Base-by-base conservation (phyloP, 805 yeast genomes). In the Cyberlindnera mycetangii region DNA sequence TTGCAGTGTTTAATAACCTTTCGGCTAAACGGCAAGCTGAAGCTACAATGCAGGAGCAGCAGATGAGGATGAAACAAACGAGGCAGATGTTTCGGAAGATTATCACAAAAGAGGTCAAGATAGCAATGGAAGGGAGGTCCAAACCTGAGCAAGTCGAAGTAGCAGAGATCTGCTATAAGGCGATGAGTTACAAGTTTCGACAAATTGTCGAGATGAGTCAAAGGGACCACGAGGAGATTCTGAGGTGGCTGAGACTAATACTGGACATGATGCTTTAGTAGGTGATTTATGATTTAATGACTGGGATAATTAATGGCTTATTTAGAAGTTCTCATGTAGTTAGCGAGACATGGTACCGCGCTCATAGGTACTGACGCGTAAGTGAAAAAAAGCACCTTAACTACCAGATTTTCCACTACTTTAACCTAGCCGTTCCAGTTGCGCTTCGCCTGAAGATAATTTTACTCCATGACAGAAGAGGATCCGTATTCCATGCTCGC, bases 81-180 rank as follows among this genome's bases (percentile, higher is more conserved):
- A 48, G 55, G 22, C 55, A 51, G 30, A 41, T 43, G 22, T 54
- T 56, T 30, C 47, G 47, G 28, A 45, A 22, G 17, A 39, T 58
- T 3, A 50, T 58, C 3, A 43, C 53, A 7, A 33, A 24, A 18
- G 52, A 48, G 31, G 52, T 59, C 2, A 52, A 48, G 18, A 32
- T 9, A 14, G 37, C 45, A 30, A 44, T 55, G 54, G 38, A 27
- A 6, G 44, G 42, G 2, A 44, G 37, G 14, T 41, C 52, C 3
- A 52, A 48, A 30, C 38, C 48, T 0, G 14, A 42, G 2, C 60
- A 58, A 35, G 44, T 30, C 9, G 61, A 59, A 34, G 52, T 56
- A 2, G 60, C 56, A 2, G 62, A 59, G 18, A 47, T 58, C 9
- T 55, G 62, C 22, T 50, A 44, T 38, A 52, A 46, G 32, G 56